Conservation (phyloP, 192 early-diverging fungal genomes). For the Coemansia sp. region DNA sequence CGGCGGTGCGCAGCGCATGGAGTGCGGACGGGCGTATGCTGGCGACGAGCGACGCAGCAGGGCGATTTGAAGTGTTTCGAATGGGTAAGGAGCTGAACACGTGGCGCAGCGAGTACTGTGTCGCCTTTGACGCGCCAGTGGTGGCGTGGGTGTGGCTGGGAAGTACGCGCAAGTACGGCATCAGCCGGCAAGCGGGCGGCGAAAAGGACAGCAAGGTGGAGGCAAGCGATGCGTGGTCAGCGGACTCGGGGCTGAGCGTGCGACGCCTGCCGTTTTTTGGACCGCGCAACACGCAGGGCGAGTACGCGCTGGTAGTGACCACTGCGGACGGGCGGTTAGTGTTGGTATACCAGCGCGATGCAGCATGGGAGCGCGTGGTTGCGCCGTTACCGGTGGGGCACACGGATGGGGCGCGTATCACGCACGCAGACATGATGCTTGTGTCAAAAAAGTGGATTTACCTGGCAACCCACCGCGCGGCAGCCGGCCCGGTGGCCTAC, state of each 20-base stretch:
- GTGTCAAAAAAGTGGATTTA: slow-evolving; percentile 56
- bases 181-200: slow-evolving; percentile 25
- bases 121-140: slow-evolving; percentile 49
- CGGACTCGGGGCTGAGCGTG: slow-evolving; percentile 36
- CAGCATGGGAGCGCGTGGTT: slow-evolving; percentile 44
- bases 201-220: background rate
- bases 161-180: slow-evolving; percentile 50
- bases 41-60: slow-evolving; percentile 39
- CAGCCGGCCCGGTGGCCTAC: slow-evolving; percentile 29
- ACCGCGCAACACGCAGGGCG: slow-evolving; percentile 52
- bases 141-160: slow-evolving; percentile 49
- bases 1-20: slow-evolving; percentile 48
- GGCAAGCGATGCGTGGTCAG: slow-evolving; percentile 21
- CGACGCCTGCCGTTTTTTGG: slow-evolving; percentile 53
- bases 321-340: slow-evolving; percentile 51
- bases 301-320: slow-evolving; percentile 46
- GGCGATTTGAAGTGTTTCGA: slow-evolving; percentile 51
- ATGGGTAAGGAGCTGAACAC: slow-evolving; percentile 41
- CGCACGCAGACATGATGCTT: slow-evolving; percentile 55
- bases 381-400: slow-evolving; percentile 33
- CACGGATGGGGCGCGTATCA: slow-evolving; percentile 18
- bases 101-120: slow-evolving; percentile 44
- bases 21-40: slow-evolving; percentile 49
- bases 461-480: slow-evolving; percentile 42
- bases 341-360: slow-evolving; percentile 53